phyloP scores from a whole-genome alignment of 441 rosid genomes.

The Gossypium gossypioides region DNA sequence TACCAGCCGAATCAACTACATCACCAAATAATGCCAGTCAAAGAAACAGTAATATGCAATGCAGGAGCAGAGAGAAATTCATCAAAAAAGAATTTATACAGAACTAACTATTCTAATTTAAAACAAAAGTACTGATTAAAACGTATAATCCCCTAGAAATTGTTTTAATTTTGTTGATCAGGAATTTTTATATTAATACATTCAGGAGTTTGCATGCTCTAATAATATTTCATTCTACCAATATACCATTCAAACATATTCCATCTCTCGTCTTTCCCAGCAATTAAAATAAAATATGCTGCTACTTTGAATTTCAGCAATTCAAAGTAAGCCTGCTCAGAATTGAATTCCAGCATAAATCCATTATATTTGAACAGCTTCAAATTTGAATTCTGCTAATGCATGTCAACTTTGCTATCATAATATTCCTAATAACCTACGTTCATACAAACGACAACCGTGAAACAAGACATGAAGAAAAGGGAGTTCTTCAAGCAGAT shows the following conservation, averaged over 20 bases:
- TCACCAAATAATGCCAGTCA: conserved; percentile 23
- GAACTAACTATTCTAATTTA: neutral
- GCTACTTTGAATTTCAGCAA: neutral
- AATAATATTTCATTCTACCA: neutral
- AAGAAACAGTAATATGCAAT: conserved; percentile 6
- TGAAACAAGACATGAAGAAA: neutral
- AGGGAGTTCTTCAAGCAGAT: neutral
- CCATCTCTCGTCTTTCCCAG: neutral
- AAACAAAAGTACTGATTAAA: neutral
- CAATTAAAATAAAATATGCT: neutral
- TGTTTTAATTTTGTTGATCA: neutral
- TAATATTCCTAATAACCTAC: neutral
- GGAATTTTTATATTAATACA: neutral
- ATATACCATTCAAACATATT: neutral
- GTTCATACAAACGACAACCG: neutral
- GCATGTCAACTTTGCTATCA: neutral
- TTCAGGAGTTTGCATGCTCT: neutral
- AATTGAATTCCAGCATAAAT: neutral
- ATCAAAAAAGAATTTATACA: neutral
- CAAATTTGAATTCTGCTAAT: neutral
- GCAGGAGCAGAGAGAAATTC: conserved; percentile 8
- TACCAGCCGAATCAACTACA: conserved; percentile 75
- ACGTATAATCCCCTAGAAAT: neutral
- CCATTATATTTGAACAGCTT: neutral
- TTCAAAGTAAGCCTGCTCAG: neutral